Evolutionary conservation across 768 basidiomycete genomes (phyloP), one percentile per base, ranked within the genome.

Genomic region (Boletellus sp.): DNA sequence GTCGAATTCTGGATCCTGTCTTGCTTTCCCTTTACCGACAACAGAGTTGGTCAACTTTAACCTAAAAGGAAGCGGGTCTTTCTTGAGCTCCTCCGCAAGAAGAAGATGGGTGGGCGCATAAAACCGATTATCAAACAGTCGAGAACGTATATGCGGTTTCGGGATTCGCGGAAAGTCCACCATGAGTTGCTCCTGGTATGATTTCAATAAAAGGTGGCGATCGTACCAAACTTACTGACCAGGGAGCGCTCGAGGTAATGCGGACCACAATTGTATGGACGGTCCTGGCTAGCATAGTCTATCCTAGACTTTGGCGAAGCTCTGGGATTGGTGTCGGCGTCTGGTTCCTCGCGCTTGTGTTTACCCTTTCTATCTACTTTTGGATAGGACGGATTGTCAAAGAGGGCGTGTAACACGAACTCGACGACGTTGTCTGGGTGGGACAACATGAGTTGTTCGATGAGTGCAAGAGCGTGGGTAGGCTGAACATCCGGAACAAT

Each of bases 401-500:
- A 79, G 0, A 90, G 73, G 8, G 67, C 56, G 43, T 86, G 79
- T 9, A 91, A 54, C 0, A 85, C 77, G 6, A 67, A 65, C 58
- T 85, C 78, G 33, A 81, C 72, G 36, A 79, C 74, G 26, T 63
- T 57, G 10, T n/a, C 42, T 16, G 55, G 56, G 1, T 70, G 69
- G 4, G 66, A 57, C 4, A 71, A 66, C 24, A 77, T 61, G 52
- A 77, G 69, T 38, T 72, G 60, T 33, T 72, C 65, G 26, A 87
- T 60, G 28, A 87, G 78, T 1, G 62, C 53, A 20, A 73, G 60
- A 12, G 76, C 77, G 54, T 88, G 75, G 3, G 73, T 69, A 4
- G 83, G 80, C 19, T 77, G 73, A 20, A 88, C 84, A 56, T 89
- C 85, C 0, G 88, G 88, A 12, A 89, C 64, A 39, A 90, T 77